These are phyloP conservation scores for Penicillium steckii DNA, from an alignment of 495 filamentous ascomycete species.

Conservation along the genomic window DNA sequence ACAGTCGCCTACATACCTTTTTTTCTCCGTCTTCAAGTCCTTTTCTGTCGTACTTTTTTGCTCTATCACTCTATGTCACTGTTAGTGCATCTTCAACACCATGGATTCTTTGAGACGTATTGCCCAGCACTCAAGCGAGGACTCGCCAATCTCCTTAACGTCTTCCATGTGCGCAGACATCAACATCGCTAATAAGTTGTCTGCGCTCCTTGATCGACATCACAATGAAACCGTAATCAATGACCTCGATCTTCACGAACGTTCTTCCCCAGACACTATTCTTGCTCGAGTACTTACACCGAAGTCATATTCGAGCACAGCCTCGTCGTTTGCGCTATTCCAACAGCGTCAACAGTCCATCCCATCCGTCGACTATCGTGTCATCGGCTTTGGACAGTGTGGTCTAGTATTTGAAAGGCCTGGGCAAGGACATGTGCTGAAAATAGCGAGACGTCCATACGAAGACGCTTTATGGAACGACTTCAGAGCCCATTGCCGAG, in stretches of 20 bases:
- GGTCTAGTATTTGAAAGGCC: constrained; percentile 9
- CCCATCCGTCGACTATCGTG: neutral
- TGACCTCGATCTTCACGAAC: neutral
- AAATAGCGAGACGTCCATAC: constrained; percentile 5
- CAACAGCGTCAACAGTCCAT: neutral
- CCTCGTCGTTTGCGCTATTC: neutral
- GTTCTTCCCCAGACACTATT: constrained; percentile 1
- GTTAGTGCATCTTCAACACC: too few species aligned
- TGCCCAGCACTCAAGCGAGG: constrained; percentile 1
- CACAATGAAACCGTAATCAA: constrained; percentile 1
- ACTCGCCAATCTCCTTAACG: neutral
- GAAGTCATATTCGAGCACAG: neutral
- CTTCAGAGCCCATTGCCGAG: constrained; percentile 1
- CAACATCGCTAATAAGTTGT: neutral
- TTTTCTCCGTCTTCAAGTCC: too few species aligned
- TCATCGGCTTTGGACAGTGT: constrained; percentile 12
- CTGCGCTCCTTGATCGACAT: constrained; percentile 1
- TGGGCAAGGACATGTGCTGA: constrained; percentile 1
- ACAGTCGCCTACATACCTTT: too few species aligned
- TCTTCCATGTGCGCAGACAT: constrained; percentile 2
- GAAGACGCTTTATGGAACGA: constrained; percentile 9
- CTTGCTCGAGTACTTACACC: constrained; percentile 4
- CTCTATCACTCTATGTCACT: too few species aligned
- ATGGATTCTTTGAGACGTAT: neutral
- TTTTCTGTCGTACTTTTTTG: too few species aligned